Base-by-base conservation (phyloP, 345 rosid species). In the Salix viminalis region DNA sequence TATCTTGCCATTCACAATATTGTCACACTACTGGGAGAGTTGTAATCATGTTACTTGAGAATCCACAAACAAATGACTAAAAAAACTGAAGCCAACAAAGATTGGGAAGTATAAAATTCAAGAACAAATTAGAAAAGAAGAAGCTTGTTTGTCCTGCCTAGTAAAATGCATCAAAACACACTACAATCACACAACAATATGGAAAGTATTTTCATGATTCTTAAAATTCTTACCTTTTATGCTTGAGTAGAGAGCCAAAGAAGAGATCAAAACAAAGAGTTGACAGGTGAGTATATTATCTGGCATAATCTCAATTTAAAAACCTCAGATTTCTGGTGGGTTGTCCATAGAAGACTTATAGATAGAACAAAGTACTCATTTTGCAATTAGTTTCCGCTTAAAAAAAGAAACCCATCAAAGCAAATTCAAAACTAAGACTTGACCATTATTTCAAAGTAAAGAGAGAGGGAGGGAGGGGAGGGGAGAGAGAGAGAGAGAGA, bases 1-100 rank as follows among this genome's bases (percentile, higher is more conserved):
- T 73, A 69, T 70, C 79, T 81, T 84, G 84, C 84, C 86, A 82
- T 72, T 77, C 75, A 78, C 81, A 75, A 79, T 30, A 30, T 2
- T 65, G 41, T 34, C 68, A 15, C 68, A 15, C 34, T 81, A 78
- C 67, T 80, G 60, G 74, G 60, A 26, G 72, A 37, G 72, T 79
- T 21, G 54, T 76, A 78, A 39, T 24, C 73, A 26, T 68, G 36
- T 69, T 36, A 70, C 75, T 72, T 58, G 68, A 68, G 71, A 73
- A 69, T 73, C 66, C 68, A 73, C 8, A 77, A 76, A 69, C 65
- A 72, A 73, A 71, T 52, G 54, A 69, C 52, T 44, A 42, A 69
- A 50, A 64, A 67, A 32, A 48, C 52, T 50, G 56, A 76, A 77
- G 46, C 67, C 67, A 32, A 75, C 70, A 75, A 78, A 82, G 77